Conservation (phyloP, 2,329 filamentous ascomycete species). For the Aspergillus caelatus region DNA sequence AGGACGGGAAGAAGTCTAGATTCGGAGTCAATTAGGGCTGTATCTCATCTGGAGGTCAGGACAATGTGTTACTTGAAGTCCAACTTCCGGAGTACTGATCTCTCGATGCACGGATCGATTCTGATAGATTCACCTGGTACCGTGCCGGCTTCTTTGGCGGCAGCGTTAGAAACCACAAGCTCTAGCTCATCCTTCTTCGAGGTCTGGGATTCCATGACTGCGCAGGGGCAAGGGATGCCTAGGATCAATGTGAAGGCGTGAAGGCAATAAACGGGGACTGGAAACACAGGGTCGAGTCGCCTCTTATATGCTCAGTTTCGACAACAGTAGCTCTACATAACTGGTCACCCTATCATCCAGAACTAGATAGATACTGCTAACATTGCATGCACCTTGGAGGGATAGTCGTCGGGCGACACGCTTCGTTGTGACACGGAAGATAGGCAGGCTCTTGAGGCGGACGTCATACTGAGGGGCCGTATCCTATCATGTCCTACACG, state of each 20-base stretch:
- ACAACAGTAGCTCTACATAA: too few relatives aligned
- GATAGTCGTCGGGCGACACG: neutral
- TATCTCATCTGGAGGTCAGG: neutral
- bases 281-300: too few relatives aligned
- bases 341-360: too few relatives aligned
- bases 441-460: neutral
- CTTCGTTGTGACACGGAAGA: neutral
- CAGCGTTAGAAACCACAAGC: neutral
- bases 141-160: conserved; percentile 1
- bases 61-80: conserved; percentile 6
- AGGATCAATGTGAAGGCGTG: neutral
- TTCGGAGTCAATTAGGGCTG: neutral
- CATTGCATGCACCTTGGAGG: too few relatives aligned
- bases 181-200: conserved; percentile 11
- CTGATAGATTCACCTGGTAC: neutral
- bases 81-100: conserved; percentile 13
- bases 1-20: conserved; percentile 9
- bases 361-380: too few relatives aligned
- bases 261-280: neutral
- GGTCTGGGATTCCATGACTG: conserved; percentile 1
- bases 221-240: too few relatives aligned
- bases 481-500: neutral
- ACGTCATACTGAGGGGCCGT: neutral
- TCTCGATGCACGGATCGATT: conserved; percentile 13
- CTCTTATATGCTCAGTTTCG: too few relatives aligned